These are phyloP conservation scores for Turnera subulata DNA, from an alignment of 345 rosid genomes.

Conservation along the genomic window DNA sequence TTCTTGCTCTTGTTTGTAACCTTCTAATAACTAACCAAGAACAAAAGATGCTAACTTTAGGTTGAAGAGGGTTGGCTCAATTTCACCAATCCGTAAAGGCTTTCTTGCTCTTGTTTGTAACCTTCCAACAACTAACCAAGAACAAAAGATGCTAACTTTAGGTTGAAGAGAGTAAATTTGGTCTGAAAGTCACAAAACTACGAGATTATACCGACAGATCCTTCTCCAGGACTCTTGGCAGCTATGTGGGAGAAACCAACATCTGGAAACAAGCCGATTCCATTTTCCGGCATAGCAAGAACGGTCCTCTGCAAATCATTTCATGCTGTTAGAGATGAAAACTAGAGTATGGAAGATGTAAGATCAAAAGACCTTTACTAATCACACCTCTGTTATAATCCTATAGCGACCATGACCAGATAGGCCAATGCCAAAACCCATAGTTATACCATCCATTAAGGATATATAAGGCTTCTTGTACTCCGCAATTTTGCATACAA, in stretches of 20 bases:
- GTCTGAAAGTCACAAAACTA: background rate
- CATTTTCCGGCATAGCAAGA: constrained; percentile 98
- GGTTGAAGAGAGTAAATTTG: background rate
- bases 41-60: background rate
- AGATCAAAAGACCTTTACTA: constrained; percentile 5
- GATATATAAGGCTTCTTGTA: constrained; percentile 85
- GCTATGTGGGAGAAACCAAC: constrained; percentile 92
- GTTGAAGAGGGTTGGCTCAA: background rate
- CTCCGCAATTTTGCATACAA: constrained; percentile 82
- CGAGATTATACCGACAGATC: constrained; percentile 66
- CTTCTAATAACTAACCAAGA: too few species aligned
- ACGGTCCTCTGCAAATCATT: constrained; percentile 49
- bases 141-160: background rate
- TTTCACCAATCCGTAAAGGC: too few species aligned
- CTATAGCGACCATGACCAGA: constrained; percentile 93
- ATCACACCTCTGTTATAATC: constrained; percentile 75
- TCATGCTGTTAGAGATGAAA: constrained; percentile 11
- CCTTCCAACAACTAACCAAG: too few species aligned
- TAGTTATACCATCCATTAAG: constrained; percentile 91
- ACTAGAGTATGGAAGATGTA: background rate
- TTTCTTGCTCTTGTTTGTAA: background rate
- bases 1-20: background rate
- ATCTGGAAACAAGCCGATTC: constrained; percentile 95
- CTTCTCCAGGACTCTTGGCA: constrained; percentile 88
- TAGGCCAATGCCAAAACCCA: constrained; percentile 94